Percentiles rank a stretch among this genome's conserved stretches.
These are phyloP conservation scores for Trichoderma sp. DNA, from an alignment of 2,329 filamentous ascomycete species.

Conservation along the genomic window DNA sequence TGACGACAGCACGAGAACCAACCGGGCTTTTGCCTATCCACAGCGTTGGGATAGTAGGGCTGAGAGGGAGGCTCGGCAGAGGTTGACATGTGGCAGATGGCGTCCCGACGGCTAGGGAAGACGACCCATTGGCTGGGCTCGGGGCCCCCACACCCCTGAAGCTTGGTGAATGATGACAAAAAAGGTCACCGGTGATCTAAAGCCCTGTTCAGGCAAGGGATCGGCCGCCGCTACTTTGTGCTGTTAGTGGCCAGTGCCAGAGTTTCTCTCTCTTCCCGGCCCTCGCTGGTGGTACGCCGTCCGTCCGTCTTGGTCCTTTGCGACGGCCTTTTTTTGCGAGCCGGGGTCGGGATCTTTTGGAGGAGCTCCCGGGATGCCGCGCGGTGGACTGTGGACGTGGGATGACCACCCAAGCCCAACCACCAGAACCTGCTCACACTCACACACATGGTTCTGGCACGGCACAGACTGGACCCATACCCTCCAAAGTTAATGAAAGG, in stretches of 20 bases:
- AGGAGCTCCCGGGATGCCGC: background rate
- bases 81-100: constrained; percentile 19
- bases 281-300: background rate
- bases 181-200: constrained; percentile 6
- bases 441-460: background rate
- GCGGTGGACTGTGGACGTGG: background rate
- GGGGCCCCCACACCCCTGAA: background rate
- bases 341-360: constrained; percentile 13
- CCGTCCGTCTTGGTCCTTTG: background rate
- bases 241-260: background rate
- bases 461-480: background rate
- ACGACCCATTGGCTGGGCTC: constrained; percentile 13
- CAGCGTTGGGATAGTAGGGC: constrained; percentile 19
- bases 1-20: background rate
- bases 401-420: background rate
- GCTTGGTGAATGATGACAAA: constrained; percentile 9
- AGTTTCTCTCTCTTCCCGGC: background rate
- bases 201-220: constrained; percentile 11
- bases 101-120: constrained; percentile 18
- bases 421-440: background rate
- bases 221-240: constrained; percentile 9
- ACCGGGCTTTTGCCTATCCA: constrained; percentile 10
- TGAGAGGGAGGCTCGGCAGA: constrained; percentile 19
- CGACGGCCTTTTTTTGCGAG: background rate
- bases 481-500: constrained; percentile 10